Conservation (phyloP, 257 asterid genomes). For the Forsythia suspensa region DNA sequence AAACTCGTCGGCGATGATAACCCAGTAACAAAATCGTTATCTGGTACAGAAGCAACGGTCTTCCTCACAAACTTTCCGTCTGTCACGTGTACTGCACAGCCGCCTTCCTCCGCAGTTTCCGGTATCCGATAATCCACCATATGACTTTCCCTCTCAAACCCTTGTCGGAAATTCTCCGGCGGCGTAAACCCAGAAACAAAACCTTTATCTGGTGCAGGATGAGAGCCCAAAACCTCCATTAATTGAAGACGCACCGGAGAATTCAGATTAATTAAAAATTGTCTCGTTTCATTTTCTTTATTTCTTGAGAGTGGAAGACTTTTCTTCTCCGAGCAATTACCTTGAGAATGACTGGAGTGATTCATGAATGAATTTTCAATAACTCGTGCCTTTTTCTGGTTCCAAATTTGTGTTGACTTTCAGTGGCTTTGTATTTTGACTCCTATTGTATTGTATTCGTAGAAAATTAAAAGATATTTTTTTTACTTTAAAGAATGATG, state of each 20-base stretch:
- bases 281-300: neutral
- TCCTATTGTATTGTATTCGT: neutral
- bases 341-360: conserved; percentile 19
- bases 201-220: conserved; percentile 14
- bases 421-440: neutral
- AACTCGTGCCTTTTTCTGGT: conserved; percentile 5
- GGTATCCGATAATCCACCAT: conserved; percentile 18
- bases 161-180: conserved; percentile 15
- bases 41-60: conserved; percentile 31
- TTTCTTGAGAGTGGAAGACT: neutral
- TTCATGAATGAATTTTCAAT: conserved; percentile 17
- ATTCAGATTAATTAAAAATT: conserved; percentile 8
- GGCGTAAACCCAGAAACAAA: conserved; percentile 25
- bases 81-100: conserved; percentile 58
- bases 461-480: neutral
- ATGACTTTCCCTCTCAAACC: conserved; percentile 9
- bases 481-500: too few species aligned
- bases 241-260: conserved; percentile 2
- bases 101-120: conserved; percentile 35
- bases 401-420: conserved; percentile 28
- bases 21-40: conserved; percentile 23
- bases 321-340: conserved; percentile 7
- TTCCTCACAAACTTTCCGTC: conserved; percentile 58
- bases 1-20: conserved; percentile 22
- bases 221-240: conserved; percentile 32